Evolutionary conservation across 108 stramenopile species (phyloP).

Genomic region (Cyclotella sp.): DNA sequence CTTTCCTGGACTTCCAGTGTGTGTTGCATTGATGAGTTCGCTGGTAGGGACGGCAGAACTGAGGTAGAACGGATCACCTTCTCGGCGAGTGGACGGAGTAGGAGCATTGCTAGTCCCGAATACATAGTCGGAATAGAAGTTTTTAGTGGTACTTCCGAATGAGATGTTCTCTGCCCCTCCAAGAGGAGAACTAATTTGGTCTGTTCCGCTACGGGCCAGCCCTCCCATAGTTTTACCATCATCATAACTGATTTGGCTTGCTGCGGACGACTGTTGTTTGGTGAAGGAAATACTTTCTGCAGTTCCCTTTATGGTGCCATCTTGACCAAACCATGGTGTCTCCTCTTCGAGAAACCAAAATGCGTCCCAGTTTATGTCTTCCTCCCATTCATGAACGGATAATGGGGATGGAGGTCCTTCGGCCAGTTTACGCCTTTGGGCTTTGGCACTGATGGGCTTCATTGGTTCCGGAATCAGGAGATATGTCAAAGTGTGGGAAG

Average conservation of each 20-base stretch:
- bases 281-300: conserved; percentile 50
- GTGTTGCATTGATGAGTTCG: conserved; percentile 18
- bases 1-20: conserved; percentile 14
- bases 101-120: conserved; percentile 24
- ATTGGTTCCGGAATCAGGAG: conserved; percentile 85
- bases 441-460: conserved; percentile 88
- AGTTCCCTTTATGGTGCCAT: conserved; percentile 35
- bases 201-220: not conserved
- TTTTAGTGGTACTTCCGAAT: conserved; percentile 17
- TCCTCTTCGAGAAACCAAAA: conserved; percentile 50
- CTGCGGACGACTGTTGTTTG: conserved; percentile 23
- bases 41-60: conserved; percentile 32
- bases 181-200: conserved; percentile 3
- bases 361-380: conserved; percentile 42
- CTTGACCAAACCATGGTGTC: conserved; percentile 42
- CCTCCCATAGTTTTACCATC: not conserved
- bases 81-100: conserved; percentile 25
- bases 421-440: conserved; percentile 76
- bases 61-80: conserved; percentile 80
- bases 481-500: conserved; percentile 61
- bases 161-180: conserved; percentile 16
- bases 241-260: not conserved
- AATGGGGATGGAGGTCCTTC: conserved; percentile 58
- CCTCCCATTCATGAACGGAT: conserved; percentile 44
- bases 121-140: conserved; percentile 12